These are phyloP conservation scores for Starmerella apis DNA, from an alignment of 805 yeast species.

Conservation along the genomic window DNA sequence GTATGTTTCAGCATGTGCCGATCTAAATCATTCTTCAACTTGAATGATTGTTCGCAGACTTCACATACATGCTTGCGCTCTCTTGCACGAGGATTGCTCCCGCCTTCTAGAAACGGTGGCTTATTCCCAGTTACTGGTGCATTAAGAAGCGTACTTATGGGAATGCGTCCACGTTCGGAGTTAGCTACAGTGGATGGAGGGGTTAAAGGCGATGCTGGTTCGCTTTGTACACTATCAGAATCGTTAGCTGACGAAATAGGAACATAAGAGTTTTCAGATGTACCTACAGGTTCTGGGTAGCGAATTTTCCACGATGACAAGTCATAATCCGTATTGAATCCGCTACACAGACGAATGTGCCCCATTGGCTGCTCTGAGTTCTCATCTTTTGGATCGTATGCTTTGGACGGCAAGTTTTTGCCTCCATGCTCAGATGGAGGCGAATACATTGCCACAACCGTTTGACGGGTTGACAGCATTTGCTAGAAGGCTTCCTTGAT, in stretches of 20 bases:
- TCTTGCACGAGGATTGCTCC: neutral
- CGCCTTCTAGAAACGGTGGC: neutral
- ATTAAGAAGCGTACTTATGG: slow-evolving; percentile 4
- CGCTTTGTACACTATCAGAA: neutral
- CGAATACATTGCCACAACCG: neutral
- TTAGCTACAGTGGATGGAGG: neutral
- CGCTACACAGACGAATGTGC: neutral
- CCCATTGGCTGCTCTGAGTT: neutral
- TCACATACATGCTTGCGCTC: neutral
- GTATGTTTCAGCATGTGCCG: slow-evolving; percentile 1
- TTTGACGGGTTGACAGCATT: neutral
- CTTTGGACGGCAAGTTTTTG: neutral
- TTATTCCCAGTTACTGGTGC: neutral
- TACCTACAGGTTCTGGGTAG: neutral
- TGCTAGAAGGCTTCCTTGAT: too few species aligned
- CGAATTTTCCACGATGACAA: neutral
- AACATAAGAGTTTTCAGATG: neutral
- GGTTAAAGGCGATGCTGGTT: neutral
- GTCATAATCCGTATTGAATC: neutral
- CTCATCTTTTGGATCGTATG: neutral
- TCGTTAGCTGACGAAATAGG: neutral
- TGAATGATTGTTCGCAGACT: neutral
- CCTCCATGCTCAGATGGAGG: neutral
- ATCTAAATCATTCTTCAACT: slow-evolving; percentile 3
- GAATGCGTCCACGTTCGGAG: neutral